Base-by-base conservation (phyloP, 75 land plant species). In the Selaginella tamariscina region DNA sequence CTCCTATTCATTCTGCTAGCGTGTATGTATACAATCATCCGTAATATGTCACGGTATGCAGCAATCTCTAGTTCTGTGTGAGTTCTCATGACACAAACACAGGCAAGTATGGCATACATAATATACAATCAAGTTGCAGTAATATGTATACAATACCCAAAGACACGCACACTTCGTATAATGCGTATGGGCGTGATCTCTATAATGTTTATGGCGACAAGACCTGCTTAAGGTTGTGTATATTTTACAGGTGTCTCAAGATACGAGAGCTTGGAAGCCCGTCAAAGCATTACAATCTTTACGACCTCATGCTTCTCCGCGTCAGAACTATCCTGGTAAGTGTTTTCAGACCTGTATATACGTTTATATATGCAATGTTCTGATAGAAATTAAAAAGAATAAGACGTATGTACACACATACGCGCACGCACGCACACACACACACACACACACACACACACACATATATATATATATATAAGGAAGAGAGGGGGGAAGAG, bases 191-290 rank as follows among this genome's bases (percentile, higher is more conserved):
- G n/a, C n/a, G n/a, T n/a, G 68, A 62, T 39, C 54, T 39, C 29
- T 68, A 29, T 33, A 31, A 62, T 24, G 56, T 33, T 27, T 62
- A 33, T 24, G 11, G 20, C 11, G 13, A 33, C 65, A 33, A n/a
- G 2, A 67, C 24, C 49, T 67, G 5, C 64, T 31, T 1, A 57
- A 27, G 26, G 1, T 22, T 30, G 1, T 1, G 54, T 15, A 64
- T 26, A 23, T 24, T 2, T 65, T 66, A 18, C 78, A 88, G 92
- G 80, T 66, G 62, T 68, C 82, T 39, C 33, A 64, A 26, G 71
- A 68, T 66, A 78, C 78, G 71, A 78, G 81, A 62, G 71, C 81
- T 32, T 88, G 93, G 93, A 83, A 84, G 23, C 82, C 85, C 0
- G 80, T 88, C 1, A 73, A 71, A 69, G 18, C 72, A 0, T 65